These are phyloP conservation scores for Paramecium sexaurelia DNA, from an alignment of 73 alveolate genomes.

Conservation along the genomic window DNA sequence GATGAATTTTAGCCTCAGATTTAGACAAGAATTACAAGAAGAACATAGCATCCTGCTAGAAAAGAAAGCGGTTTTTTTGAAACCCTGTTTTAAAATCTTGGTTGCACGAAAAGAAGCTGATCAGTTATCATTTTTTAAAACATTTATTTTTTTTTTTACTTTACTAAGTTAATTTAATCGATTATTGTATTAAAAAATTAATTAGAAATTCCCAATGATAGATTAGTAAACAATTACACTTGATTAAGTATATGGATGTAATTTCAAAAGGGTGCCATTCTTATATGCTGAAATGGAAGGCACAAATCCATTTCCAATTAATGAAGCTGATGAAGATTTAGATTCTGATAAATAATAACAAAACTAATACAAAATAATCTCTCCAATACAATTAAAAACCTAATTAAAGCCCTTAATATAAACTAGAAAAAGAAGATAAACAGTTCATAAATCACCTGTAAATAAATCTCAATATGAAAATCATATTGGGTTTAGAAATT, in stretches of 20 bases:
- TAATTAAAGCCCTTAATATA: background rate
- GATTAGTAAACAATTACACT: conserved; percentile 16
- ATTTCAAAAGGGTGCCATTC: conserved; percentile 13
- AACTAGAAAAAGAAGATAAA: background rate
- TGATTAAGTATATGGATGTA: conserved; percentile 8
- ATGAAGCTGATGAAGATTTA: conserved; percentile 39
- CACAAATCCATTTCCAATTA: background rate
- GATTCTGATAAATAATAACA: conserved; percentile 1
- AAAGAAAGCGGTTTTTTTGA: conserved; percentile 33
- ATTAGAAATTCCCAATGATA: background rate
- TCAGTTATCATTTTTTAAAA: background rate
- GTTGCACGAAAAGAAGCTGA: conserved; percentile 43
- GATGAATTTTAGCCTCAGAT: conserved; percentile 4
- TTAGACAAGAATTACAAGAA: background rate
- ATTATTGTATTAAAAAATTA: background rate
- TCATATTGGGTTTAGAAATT: conserved; percentile 42
- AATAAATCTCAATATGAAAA: background rate
- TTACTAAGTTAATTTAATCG: background rate
- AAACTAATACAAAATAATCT: background rate
- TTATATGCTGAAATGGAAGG: background rate
- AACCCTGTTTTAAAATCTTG: background rate
- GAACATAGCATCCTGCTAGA: background rate
- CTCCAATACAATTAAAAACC: background rate
- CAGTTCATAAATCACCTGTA: conserved; percentile 12
- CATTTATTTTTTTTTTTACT: background rate